Evolutionary conservation across 495 filamentous ascomycete genomes (phyloP), one percentile per base, ranked within the genome.

Genomic region (Aspergillus steynii): DNA sequence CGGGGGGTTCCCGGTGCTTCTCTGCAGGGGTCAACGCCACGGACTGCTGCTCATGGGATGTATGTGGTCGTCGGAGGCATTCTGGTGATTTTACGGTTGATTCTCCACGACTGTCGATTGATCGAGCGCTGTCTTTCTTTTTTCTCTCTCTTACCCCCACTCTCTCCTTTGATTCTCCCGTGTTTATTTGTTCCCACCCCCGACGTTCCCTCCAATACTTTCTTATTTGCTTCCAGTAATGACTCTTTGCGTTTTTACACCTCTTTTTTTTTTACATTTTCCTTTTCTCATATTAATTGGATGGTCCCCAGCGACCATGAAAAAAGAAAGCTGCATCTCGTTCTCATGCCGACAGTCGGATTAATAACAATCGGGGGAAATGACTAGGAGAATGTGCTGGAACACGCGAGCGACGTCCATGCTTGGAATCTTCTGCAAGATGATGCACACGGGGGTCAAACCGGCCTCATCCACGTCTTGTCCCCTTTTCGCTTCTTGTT

Each of bases 401-500:
- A 58, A 68, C 60, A 63, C 62, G 59, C 55, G 65, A 61, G 61
- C 64, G 61, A 62, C 62, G 54, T 55, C 53, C 63, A 53, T 71
- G 56, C 63, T 54, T 60, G 59, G 62, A 60, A 52, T 55, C 58
- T 62, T 56, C 27, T 61, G 60, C 66, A 63, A 71, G 62, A 68
- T 59, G 64, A 67, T 63, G 60, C 67, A 63, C 58, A 59, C 51
- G 63, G 58, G 53, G 60, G 56, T 55, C 58, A 64, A 28, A 6
- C n/a, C 25, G 48, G 26, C 49, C 60, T 58, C n/a, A 26, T 52
- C 64, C 58, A 62, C 68, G 64, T 68, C 65, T 68, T 74, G 68
- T 72, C 69, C 74, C 71, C 66, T 68, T 68, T 78, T 71, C 68
- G 66, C 74, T 81, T 81, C 78, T 81, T 80, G 77, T 81, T 74